These are phyloP conservation scores for Canavalia gladiata DNA, from an alignment of 306 rosid genomes.

Conservation along the genomic window DNA sequence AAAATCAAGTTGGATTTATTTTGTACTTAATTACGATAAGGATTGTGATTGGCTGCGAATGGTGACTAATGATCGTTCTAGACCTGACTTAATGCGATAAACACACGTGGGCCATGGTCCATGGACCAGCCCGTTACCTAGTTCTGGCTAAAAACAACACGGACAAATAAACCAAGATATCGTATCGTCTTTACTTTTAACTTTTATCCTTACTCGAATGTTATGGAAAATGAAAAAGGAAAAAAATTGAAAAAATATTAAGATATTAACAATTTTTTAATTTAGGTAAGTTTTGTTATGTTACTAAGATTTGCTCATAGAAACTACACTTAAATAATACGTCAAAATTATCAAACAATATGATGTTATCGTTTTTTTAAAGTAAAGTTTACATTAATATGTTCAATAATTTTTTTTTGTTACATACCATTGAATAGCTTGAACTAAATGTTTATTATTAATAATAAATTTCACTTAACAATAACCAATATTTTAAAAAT, in stretches of 20 bases:
- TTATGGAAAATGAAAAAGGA: too few species aligned
- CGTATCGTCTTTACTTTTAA: background rate
- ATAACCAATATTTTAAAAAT: background rate
- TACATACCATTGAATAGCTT: background rate
- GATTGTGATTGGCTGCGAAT: constrained; percentile 26
- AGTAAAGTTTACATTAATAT: too few species aligned
- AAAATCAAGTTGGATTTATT: background rate
- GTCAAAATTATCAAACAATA: too few species aligned
- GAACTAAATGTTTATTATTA: background rate
- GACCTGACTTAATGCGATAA: constrained; percentile 11
- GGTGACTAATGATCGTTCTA: constrained; percentile 8
- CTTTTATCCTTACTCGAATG: too few species aligned
- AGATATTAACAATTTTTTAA: too few species aligned
- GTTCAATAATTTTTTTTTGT: background rate
- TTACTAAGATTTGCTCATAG: too few species aligned
- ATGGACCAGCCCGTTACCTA: background rate
- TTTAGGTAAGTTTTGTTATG: too few species aligned
- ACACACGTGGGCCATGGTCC: background rate
- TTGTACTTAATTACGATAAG: background rate
- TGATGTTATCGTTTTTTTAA: too few species aligned
- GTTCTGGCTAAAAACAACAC: background rate
- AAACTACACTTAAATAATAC: too few species aligned
- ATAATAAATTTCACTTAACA: background rate
- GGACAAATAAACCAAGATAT: background rate
- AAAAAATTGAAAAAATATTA: too few species aligned